phyloP scores from a whole-genome alignment of 768 basidiomycete species.

The Leccinum imitatum region DNA sequence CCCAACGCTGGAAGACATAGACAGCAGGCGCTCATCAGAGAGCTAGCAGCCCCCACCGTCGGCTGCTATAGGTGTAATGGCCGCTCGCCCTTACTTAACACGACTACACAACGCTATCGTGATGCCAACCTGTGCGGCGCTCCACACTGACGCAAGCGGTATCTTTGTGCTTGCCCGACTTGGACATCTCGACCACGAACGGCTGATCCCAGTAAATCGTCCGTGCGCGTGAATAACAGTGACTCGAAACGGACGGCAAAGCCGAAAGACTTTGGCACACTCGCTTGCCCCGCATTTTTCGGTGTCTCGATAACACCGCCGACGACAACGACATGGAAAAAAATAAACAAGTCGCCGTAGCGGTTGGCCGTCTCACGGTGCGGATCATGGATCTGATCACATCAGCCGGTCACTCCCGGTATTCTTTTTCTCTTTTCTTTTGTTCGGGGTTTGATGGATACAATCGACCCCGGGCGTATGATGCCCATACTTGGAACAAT shows the following conservation, averaged over 20 bases:
- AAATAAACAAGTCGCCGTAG: background rate
- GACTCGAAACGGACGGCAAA: background rate
- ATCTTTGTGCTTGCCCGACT: background rate
- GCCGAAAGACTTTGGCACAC: background rate
- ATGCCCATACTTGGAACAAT: background rate
- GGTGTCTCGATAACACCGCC: background rate
- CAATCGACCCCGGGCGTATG: background rate
- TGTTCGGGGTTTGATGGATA: background rate
- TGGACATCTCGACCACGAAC: background rate
- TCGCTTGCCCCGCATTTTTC: background rate
- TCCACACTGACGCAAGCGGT: conserved; percentile 1
- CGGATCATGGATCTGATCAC: background rate
- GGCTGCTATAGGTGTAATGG: background rate
- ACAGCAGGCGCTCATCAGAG: background rate
- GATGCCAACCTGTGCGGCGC: background rate
- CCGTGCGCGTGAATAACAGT: background rate
- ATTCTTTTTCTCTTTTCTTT: background rate
- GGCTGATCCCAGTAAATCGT: background rate
- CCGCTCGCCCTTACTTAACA: background rate
- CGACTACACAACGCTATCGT: background rate
- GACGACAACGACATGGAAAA: background rate
- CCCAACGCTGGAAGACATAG: background rate
- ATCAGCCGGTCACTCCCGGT: background rate
- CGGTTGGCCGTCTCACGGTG: background rate
- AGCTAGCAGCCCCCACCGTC: background rate